phyloP scores from a whole-genome alignment of 2,329 filamentous ascomycete genomes.

The Cladosporium sp. region DNA sequence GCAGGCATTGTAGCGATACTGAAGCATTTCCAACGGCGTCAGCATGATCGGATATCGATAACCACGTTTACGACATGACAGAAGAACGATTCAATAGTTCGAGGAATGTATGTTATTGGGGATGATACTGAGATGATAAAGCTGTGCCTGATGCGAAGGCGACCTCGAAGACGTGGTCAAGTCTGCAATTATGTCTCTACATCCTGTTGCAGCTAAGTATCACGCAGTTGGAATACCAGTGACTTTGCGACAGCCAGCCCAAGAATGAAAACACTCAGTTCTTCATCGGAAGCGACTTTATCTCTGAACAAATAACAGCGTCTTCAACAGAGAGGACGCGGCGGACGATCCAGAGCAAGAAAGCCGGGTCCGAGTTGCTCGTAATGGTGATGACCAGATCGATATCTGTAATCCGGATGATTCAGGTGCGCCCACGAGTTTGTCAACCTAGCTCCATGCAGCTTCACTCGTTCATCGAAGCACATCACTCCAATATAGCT shows the following conservation, averaged over 20 bases:
- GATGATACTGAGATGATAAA: background rate
- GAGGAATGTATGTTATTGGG: no score
- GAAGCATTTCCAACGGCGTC: background rate
- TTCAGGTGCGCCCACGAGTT: background rate
- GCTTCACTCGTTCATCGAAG: slow-evolving; percentile 1
- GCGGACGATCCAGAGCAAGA: background rate
- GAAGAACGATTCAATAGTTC: background rate
- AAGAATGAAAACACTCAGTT: no score
- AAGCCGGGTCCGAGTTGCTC: background rate
- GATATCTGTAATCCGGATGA: background rate
- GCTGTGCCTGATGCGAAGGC: background rate
- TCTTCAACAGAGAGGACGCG: background rate
- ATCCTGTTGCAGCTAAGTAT: no score
- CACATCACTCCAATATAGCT: background rate
- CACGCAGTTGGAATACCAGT: no score
- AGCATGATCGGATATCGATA: background rate
- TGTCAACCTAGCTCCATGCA: background rate
- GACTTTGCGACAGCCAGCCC: no score
- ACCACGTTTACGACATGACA: background rate
- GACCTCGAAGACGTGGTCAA: background rate
- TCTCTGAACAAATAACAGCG: background rate
- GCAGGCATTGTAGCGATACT: background rate
- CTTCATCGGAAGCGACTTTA: no score
- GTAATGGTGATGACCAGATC: background rate
- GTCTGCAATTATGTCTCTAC: no score